These are phyloP conservation scores for Pulveroboletus sp. DNA, from an alignment of 768 basidiomycete genomes.

Conservation along the genomic window DNA sequence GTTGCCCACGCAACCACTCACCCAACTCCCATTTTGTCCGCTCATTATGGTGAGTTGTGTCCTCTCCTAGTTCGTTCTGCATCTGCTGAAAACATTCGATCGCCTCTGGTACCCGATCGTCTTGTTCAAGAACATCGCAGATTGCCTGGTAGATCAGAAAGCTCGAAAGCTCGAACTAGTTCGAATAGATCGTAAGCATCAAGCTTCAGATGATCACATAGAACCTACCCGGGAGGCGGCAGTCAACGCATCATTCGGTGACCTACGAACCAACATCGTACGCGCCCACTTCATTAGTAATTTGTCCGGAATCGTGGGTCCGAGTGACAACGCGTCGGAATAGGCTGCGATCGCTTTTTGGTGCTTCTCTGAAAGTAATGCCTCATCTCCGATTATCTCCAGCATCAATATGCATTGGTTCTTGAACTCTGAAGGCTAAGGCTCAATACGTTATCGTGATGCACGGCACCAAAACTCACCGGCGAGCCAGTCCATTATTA, in stretches of 20 bases:
- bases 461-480: neutral
- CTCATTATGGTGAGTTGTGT: neutral
- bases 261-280: neutral
- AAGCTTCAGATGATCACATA: neutral
- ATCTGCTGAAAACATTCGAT: neutral
- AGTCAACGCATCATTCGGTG: neutral
- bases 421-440: neutral
- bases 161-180: neutral
- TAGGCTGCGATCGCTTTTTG: neutral
- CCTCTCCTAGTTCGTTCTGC: neutral
- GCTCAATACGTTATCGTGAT: neutral
- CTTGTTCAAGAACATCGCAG: neutral
- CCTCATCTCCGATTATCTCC: neutral
- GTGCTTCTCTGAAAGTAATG: neutral
- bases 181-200: neutral
- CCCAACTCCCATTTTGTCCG: neutral
- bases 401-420: neutral
- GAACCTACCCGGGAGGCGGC: neutral
- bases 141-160: neutral
- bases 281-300: neutral
- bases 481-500: conserved; percentile 1
- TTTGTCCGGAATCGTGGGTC: neutral
- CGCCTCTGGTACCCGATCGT: neutral
- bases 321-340: neutral
- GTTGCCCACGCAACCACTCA: neutral